Evolutionary conservation across 345 rosid species (phyloP), one percentile per base, ranked within the genome.

Genomic region (Salix suchowensis): DNA sequence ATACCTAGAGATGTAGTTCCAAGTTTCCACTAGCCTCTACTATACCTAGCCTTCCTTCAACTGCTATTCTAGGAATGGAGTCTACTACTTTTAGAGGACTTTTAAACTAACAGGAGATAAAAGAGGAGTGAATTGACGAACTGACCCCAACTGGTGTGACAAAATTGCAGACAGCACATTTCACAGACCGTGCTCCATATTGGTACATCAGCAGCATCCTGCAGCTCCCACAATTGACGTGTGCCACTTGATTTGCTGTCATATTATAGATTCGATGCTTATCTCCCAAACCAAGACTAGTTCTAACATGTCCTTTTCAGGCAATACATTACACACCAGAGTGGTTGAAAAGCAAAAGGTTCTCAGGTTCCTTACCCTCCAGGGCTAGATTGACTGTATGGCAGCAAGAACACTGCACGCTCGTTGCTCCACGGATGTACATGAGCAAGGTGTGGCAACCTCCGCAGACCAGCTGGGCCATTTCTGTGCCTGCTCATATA

Each of bases 391-490:
- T 96, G 65, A 96, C 93, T 0, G 97, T 93, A 91, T 93, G 95
- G 80, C 99, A 96, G 69, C 98, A 96, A 40, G 99, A 91, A 83
- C 99, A 96, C 61, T 92, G 99, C 65, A 96, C 99, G 65, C 99
- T 96, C 46, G 98, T 92, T 70, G 99, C 99, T 77, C 99, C 99
- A 4, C 98, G 93, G 74, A 96, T 90, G 88, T 93, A 93, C 98
- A 96, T 93, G 28, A 96, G 85, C 75, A 96, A 84, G 73, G 99
- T 93, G 84, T 96, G 97, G 81, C 99, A 96, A 62, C 98, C 99
- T 85, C 96, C 99, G 64, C 99, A 96, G 34, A 93, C 96, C 91
- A 96, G 75, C 85, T 96, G 98, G 7, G 98, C 98, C 96, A 91
- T 96, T 85, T 93, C 99, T 7, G 98, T 96, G 72, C 99, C 99